Evolutionary conservation across 2,329 filamentous ascomycete species (phyloP).

Genomic region (Pseudopithomyces maydicus): DNA sequence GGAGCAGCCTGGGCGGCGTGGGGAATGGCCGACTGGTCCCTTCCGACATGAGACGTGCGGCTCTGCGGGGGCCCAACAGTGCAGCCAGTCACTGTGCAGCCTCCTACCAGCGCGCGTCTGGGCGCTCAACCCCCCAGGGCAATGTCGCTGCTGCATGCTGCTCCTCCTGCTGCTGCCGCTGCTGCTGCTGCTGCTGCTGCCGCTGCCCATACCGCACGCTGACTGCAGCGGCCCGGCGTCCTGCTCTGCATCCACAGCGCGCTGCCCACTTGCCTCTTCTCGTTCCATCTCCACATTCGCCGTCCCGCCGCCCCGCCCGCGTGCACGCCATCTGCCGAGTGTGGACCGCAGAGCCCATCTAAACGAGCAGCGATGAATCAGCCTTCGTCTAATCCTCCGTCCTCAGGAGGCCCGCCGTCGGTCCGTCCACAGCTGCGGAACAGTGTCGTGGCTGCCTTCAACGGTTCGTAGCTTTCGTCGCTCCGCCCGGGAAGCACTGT

Average conservation of each 20-base stretch:
- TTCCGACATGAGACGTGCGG: conserved; percentile 19
- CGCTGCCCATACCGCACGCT: neutral
- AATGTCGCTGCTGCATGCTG: neutral
- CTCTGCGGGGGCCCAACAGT: conserved; percentile 24
- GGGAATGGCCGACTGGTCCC: conserved; percentile 1
- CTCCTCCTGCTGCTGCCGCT: too few relatives aligned
- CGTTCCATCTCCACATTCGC: neutral
- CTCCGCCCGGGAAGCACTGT: neutral
- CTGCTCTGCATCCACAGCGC: neutral
- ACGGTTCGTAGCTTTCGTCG: conserved; percentile 35
- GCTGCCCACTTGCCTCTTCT: neutral
- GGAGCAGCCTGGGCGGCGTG: conserved; percentile 9
- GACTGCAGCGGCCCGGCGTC: neutral
- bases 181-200: too few relatives aligned
- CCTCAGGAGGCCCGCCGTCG: conserved; percentile 35
- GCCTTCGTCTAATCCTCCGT: conserved; percentile 41
- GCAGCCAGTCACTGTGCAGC: neutral
- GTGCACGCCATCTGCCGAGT: conserved; percentile 18
- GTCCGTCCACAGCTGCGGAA: conserved; percentile 39
- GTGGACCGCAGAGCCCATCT: conserved; percentile 5
- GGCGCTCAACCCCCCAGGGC: neutral
- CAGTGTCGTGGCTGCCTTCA: conserved; percentile 48
- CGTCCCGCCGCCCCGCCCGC: too few relatives aligned
- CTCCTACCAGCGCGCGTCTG: neutral
- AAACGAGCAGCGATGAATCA: conserved; percentile 25